Evolutionary conservation across 768 basidiomycete genomes (phyloP).

Genomic region (Cytidiella melzeri): DNA sequence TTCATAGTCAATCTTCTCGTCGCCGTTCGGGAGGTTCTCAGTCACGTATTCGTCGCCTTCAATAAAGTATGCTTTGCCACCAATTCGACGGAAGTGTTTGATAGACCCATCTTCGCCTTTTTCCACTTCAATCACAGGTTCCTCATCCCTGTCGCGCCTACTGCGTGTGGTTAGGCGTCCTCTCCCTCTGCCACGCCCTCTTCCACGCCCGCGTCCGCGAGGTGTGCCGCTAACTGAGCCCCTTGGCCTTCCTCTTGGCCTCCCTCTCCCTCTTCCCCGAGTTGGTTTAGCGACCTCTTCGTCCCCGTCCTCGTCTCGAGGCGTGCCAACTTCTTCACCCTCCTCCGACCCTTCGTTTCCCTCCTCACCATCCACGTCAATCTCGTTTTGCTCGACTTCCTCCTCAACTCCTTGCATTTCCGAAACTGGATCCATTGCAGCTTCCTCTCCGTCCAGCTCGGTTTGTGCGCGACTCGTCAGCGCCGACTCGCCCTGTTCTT

Average conservation of each 20-base stretch:
- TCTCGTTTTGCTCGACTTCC: constrained; percentile 8
- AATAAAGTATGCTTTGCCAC: constrained; percentile 68
- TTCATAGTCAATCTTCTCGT: constrained; percentile 83
- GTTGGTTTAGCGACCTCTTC: constrained; percentile 15
- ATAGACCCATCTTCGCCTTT: constrained; percentile 3
- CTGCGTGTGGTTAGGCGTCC: constrained; percentile 17
- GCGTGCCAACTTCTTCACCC: constrained; percentile 7
- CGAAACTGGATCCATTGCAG: constrained; percentile 30
- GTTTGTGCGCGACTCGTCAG: constrained; percentile 10
- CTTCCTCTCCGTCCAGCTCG: constrained; percentile 24
- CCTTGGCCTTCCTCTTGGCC: constrained; percentile 17
- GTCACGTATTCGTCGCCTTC: constrained; percentile 88
- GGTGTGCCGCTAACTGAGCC: constrained; percentile 18
- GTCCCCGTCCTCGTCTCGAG: constrained; percentile 11
- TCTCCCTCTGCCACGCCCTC: constrained; percentile 24
- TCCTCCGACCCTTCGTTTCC: constrained; percentile 9
- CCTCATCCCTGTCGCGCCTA: constrained; percentile 34
- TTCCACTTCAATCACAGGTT: constrained; percentile 30
- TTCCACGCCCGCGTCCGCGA: constrained; percentile 22
- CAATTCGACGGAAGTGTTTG: constrained; percentile 68
- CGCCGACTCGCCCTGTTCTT: constrained; percentile 18
- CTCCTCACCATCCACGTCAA: constrained; percentile 8
- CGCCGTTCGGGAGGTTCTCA: constrained; percentile 78
- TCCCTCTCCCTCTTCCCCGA: constrained; percentile 22
- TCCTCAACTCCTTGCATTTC: constrained; percentile 22